Base-by-base conservation (phyloP, 768 basidiomycete species). In the Mrakia hoshinonis region DNA sequence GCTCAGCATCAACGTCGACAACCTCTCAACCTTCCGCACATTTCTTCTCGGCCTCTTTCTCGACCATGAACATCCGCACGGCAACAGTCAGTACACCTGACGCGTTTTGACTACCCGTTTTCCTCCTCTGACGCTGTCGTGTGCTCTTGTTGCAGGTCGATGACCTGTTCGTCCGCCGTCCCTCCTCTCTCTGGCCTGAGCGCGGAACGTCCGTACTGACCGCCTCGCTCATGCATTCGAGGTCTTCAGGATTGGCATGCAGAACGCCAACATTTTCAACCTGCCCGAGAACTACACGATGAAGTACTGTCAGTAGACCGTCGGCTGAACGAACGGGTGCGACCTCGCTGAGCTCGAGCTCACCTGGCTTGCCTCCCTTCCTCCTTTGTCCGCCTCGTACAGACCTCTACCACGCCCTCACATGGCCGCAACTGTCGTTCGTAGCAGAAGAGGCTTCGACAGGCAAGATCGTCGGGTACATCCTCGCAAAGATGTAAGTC, bases 341-440 rank as follows among this genome's bases (percentile, higher is more conserved):
- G 24, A 61, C 31, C 54, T 29, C 36, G 61, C 31, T 38, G n/a
- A 52, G n/a, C 51, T 52, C 29, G n/a, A 62, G 61, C 61, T 62
- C 36, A 62, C 34, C 12, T 52, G 36, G 36, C 38, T 43, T 67
- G 34, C 22, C 36, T 51, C n/a, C 7, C 31, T 26, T 10, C 18
- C 4, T 68, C 55, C 13, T 34, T 12, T 18, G 18, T 39, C 38
- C 26, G 4, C 4, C 11, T 48, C 38, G 12, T 46, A 13, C 31
- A 94, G 92, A 92, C 82, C 85, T 94, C 62, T 94, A 92, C 78
- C 92, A 94, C 77, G 84, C 85, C 10, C 82, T 93, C 81, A 92
- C 91, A 7, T 97, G 93, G 93, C 92, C 93, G 0, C 87, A 91
- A 73, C 84, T 96, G 24, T 94, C 91, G 10, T 95, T 89, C 75